phyloP scores from a whole-genome alignment of 371 early-diverging fungal genomes.

The Mucor circinelloides region DNA sequence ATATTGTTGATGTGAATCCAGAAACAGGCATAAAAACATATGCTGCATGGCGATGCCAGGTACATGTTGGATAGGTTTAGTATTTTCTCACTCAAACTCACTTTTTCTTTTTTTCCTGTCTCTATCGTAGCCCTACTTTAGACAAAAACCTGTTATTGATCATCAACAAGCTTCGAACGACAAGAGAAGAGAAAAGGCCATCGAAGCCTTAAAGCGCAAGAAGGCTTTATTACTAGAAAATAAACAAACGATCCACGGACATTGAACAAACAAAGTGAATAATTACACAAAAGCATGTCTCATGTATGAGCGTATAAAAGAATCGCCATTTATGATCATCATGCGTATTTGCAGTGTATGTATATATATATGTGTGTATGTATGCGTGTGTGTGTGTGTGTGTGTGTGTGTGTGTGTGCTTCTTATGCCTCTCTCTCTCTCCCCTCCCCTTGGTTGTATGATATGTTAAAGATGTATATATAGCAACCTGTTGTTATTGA shows the following conservation, averaged over 20 bases:
- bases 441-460: background rate
- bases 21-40: constrained; percentile 50
- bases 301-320: background rate
- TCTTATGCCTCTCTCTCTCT: no score
- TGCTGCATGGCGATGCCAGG: constrained; percentile 58
- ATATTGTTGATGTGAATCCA: constrained; percentile 30
- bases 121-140: constrained; percentile 3
- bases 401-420: no score
- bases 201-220: background rate
- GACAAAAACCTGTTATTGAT: background rate
- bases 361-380: background rate
- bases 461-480: background rate
- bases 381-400: no score
- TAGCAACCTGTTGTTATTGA: background rate
- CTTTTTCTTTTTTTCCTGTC: background rate
- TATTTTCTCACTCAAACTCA: background rate
- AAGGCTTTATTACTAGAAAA: background rate
- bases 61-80: background rate
- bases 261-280: background rate
- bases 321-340: constrained; percentile 15
- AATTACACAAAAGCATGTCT: background rate
- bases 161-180: background rate
- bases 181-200: constrained; percentile 1
- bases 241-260: background rate
- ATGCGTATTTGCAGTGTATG: background rate